Evolutionary conservation across 352 stramenopile species (phyloP), one percentile per base, ranked within the genome.

Genomic region (Globisporangium mamillatum): DNA sequence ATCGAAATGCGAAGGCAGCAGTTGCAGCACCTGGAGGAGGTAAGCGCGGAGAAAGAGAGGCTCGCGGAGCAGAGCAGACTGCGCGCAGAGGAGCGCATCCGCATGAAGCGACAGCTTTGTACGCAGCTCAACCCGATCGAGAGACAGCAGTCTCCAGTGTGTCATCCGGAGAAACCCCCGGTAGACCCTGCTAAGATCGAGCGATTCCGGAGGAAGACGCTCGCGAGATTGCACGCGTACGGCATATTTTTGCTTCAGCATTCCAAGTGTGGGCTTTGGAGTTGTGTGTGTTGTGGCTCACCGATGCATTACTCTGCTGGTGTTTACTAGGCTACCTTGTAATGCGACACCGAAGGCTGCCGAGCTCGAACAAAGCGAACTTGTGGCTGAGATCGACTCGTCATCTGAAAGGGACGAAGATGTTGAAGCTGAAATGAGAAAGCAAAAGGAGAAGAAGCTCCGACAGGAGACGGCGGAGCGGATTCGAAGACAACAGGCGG

Each of bases 401-500:
- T 41, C 38, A 4, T 24, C 38, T 16, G 64, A 73, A 12, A 63
- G 59, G n/a, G 69, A 67, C 24, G 73, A 77, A 53, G 71, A 79
- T 12, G 41, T 57, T 0, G 74, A 79, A 29, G 56, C 60, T 10
- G 50, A 84, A 8, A 58, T 1, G 38, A 44, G 71, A 16, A 82
- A 73, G 36, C 36, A 74, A 0, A 69, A 72, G 0, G 80, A 86
- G 56, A 82, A 80, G 61, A 81, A 73, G 41, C 66, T 86, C 9
- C 74, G 83, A 2, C 60, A 76, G 54, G 81, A 91, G 69, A 93
- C 84, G 8, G 63, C 71, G 1, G 67, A 77, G 20, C 67, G 82
- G 3, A 66, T 93, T 34, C 77, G 75, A 5, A 71, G 77, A n/a
- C 80, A 84, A 63, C 68, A 76, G 29, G 65, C 75, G 55, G 32